These are phyloP conservation scores for Aureobasidium sp. DNA, from an alignment of 2,329 filamentous ascomycete species.

Conservation along the genomic window DNA sequence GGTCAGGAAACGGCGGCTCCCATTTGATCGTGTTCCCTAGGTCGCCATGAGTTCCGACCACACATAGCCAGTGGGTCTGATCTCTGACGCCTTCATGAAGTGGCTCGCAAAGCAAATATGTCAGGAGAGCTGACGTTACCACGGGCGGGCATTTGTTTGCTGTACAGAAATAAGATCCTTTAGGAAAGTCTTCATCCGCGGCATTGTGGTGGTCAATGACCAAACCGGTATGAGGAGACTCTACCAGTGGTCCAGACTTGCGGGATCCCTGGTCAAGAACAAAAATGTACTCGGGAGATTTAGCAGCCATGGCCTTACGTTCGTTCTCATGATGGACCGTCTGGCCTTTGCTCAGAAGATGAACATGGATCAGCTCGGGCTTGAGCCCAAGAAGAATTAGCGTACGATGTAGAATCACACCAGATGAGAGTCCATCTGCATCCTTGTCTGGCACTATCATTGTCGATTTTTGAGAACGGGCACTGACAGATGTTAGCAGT, in stretches of 20 bases:
- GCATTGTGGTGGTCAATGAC: constrained; percentile 61
- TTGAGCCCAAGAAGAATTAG: constrained; percentile 53
- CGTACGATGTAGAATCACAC: constrained; percentile 56
- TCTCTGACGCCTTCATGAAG: constrained; percentile 46
- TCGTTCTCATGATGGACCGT: constrained; percentile 52
- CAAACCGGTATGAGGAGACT: constrained; percentile 44
- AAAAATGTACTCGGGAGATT: constrained; percentile 52
- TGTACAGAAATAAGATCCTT: constrained; percentile 49
- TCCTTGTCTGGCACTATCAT: constrained; percentile 64
- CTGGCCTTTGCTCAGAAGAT: constrained; percentile 54
- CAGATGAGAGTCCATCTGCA: constrained; percentile 59
- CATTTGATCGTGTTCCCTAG: constrained; percentile 59
- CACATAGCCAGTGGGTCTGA: constrained; percentile 55
- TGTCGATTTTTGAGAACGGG: constrained; percentile 42
- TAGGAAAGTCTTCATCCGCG: constrained; percentile 52
- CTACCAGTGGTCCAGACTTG: constrained; percentile 47
- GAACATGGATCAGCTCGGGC: constrained; percentile 46
- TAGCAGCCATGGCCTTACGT: constrained; percentile 44
- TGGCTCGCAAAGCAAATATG: constrained; percentile 55
- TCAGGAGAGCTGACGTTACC: constrained; percentile 57
- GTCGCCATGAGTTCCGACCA: constrained; percentile 60
- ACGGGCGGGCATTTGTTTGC: constrained; percentile 60
- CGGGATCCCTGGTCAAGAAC: constrained; percentile 60
- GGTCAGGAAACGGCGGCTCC: constrained; percentile 60
- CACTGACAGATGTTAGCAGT: constrained; percentile 36